These are phyloP conservation scores for Solanum pimpinellifolium DNA, from an alignment of 257 asterid species.

Conservation along the genomic window DNA sequence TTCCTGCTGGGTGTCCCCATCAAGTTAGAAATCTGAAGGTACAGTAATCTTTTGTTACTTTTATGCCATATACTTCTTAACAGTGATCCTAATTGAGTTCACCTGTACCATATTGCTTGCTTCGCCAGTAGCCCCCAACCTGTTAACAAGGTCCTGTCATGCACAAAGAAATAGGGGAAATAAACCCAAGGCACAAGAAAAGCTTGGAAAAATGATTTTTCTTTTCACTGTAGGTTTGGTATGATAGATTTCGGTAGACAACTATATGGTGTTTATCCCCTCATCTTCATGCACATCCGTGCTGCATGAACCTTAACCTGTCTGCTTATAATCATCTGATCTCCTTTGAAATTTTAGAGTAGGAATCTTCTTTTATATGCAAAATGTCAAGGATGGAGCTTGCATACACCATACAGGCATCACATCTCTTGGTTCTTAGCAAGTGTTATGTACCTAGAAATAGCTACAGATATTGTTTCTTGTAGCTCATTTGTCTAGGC, in stretches of 20 bases:
- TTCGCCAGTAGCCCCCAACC: neutral
- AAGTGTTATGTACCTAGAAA: neutral
- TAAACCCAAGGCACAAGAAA: neutral
- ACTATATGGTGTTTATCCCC: neutral
- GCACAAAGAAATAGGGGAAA: neutral
- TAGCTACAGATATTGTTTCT: neutral
- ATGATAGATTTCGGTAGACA: neutral
- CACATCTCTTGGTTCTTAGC: neutral
- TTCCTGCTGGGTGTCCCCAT: slow-evolving; percentile 91
- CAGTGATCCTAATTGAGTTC: neutral
- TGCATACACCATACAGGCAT: neutral
- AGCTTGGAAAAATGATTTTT: neutral
- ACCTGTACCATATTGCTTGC: neutral
- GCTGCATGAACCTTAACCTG: neutral
- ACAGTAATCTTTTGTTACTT: neutral
- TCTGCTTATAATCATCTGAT: neutral
- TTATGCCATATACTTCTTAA: neutral
- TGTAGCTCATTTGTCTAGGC: neutral
- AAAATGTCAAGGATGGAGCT: neutral
- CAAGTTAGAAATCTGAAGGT: slow-evolving; percentile 84
- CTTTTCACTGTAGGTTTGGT: neutral
- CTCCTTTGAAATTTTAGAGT: neutral
- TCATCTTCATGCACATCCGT: neutral
- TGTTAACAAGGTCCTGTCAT: neutral
- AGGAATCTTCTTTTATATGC: neutral